phyloP scores from a whole-genome alignment of 2,329 filamentous ascomycete species.

The Claviceps sorghi region DNA sequence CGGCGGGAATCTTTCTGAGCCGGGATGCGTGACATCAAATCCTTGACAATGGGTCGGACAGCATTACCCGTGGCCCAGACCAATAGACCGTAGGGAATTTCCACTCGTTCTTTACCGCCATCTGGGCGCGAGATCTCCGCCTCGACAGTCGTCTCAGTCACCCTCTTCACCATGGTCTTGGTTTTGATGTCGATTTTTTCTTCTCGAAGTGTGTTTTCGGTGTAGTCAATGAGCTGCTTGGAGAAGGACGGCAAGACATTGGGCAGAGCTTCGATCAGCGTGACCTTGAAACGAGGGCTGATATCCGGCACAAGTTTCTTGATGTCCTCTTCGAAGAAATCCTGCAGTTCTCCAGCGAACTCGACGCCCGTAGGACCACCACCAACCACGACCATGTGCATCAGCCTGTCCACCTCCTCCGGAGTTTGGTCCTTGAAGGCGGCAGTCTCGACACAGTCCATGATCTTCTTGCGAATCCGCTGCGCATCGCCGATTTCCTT shows the following conservation, averaged over 20 bases:
- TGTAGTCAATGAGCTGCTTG: conserved; percentile 98
- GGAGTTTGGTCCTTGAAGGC: conserved; percentile 90
- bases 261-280: conserved; percentile 89
- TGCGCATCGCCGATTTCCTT: conserved; percentile 97
- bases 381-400: conserved; percentile 95
- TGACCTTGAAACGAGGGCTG: conserved; percentile 88
- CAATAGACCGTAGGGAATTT: conserved; percentile 84
- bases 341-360: conserved; percentile 94
- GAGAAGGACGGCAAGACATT: conserved; percentile 97
- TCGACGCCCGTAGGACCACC: conserved; percentile 95
- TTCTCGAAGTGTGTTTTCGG: conserved; percentile 96
- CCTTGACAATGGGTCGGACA: conserved; percentile 73
- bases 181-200: conserved; percentile 95
- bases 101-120: conserved; percentile 66
- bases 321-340: conserved; percentile 97
- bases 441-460: conserved; percentile 98
- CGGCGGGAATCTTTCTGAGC: conserved; percentile 91
- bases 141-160: conserved; percentile 85
- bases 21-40: conserved; percentile 82
- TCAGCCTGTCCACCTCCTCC: conserved; percentile 80
- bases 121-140: conserved; percentile 71
- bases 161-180: conserved; percentile 98
- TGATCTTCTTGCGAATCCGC: conserved; percentile 93
- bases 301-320: conserved; percentile 97
- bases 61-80: conserved; percentile 99